Base-by-base conservation (phyloP, 768 basidiomycete species). In the Boletus rufocinnamomeus region DNA sequence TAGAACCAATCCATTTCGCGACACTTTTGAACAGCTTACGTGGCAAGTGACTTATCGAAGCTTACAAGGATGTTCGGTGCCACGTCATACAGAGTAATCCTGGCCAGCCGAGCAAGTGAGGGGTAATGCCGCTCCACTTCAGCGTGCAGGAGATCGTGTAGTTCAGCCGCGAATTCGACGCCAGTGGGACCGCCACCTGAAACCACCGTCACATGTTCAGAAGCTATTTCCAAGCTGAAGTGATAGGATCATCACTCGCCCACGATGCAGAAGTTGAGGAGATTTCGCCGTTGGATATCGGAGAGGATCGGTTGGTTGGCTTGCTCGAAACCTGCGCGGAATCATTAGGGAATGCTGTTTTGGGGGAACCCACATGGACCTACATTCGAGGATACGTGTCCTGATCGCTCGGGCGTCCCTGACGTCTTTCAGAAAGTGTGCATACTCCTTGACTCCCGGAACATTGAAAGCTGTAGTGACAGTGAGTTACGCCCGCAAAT, bases 251-350 rank as follows among this genome's bases (percentile, higher is more conserved):
- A 6, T 2, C 40, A 72, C 83, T 66, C 73, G 75, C 93, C 94
- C 48, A 94, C 92, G 49, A 95, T 84, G 59, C 91, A 93, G 67
- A 95, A 95, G 61, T 91, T 87, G 25, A 95, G 82, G 14, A 95
- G 74, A 59, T 87, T 85, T 54, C 85, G 77, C 50, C 90, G 83
- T 63, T 95, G 85, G 40, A 82, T 74, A 57, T 93, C 92, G 1
- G 88, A 84, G 16, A 92, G 75, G 2, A 80, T 85, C 0, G 93
- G 93, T 63, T 92, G 88, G 63, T 86, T 87, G 3, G 93, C 93
- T 66, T 92, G 89, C 67, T 95, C 93, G 58, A 95, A 92, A 69
- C 88, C 87, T 84, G 60, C 0, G 40, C 2, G 19, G 14, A 14
- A 37, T 46, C 56, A 30, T 48, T 57, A 17, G 50, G 35, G 58